Conservation (phyloP, 768 basidiomycete genomes). For the Tulasnella sp. region DNA sequence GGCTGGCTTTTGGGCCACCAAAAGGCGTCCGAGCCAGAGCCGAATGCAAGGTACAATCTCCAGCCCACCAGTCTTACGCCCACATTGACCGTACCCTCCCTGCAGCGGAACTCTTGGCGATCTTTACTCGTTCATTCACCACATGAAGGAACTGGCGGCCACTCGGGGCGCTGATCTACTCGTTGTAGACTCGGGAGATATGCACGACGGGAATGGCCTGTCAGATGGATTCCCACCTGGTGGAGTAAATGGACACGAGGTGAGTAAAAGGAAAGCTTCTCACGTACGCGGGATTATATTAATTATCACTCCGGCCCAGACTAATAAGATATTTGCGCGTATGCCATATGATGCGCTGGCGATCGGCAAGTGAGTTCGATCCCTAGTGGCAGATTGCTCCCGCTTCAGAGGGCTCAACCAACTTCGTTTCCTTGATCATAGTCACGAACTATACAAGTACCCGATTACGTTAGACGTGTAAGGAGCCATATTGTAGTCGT, state of each 20-base stretch:
- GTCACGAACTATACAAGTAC: conserved; percentile 78
- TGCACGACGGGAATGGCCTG: conserved; percentile 73
- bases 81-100: background rate
- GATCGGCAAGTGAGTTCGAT: conserved; percentile 66
- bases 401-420: background rate
- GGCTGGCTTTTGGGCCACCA: conserved; percentile 81
- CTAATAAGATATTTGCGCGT: conserved; percentile 64
- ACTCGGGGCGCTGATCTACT: conserved; percentile 73
- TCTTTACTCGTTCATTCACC: conserved; percentile 74
- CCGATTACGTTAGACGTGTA: conserved; percentile 60
- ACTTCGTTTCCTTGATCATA: background rate
- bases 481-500: conserved; percentile 20
- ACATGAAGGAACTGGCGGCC: conserved; percentile 71
- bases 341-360: conserved; percentile 76
- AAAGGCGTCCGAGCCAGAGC: conserved; percentile 61
- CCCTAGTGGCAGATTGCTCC: background rate
- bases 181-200: conserved; percentile 65
- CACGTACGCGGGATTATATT: background rate
- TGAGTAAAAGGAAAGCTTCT: conserved; percentile 29
- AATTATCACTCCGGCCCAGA: conserved; percentile 32
- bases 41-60: conserved; percentile 52
- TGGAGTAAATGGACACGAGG: conserved; percentile 65
- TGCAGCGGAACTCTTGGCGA: conserved; percentile 62
- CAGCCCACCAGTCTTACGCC: background rate
- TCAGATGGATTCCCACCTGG: conserved; percentile 67